phyloP scores from a whole-genome alignment of 208 protist species.

The Phytomonas sp. region DNA sequence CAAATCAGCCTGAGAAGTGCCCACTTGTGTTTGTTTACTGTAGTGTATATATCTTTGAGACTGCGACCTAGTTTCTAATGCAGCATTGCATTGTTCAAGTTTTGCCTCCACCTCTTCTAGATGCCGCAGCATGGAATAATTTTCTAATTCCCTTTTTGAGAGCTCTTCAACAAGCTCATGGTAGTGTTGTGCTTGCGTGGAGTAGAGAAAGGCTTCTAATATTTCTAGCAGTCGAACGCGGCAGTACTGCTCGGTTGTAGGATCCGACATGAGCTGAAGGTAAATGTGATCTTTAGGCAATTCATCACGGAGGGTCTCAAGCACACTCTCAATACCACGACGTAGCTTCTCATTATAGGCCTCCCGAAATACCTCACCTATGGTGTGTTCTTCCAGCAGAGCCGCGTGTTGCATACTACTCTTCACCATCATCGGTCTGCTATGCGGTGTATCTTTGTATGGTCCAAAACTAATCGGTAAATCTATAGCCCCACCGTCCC shows the following conservation, averaged over 20 bases:
- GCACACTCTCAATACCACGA: conserved; percentile 44
- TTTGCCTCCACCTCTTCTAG: conserved; percentile 29
- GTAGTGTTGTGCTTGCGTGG: conserved; percentile 63
- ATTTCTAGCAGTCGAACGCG: conserved; percentile 66
- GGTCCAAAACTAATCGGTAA: too few species aligned
- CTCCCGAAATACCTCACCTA: conserved; percentile 26
- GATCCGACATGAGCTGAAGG: conserved; percentile 61
- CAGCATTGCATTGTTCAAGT: conserved; percentile 3
- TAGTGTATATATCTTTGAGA: not conserved
- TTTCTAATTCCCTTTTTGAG: conserved; percentile 38
- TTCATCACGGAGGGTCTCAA: conserved; percentile 39
- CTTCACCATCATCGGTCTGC: not conserved
- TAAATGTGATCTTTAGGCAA: conserved; percentile 72
- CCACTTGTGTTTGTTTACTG: conserved; percentile 4
- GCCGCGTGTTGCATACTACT: not conserved
- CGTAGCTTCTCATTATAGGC: conserved; percentile 72
- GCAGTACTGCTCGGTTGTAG: conserved; percentile 57
- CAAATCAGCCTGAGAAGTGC: conserved; percentile 3
- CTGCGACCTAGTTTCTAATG: conserved; percentile 5
- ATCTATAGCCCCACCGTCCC: too few species aligned
- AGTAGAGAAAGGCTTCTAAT: conserved; percentile 72
- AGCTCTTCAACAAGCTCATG: conserved; percentile 66
- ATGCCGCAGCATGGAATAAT: conserved; percentile 20
- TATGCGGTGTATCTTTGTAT: not conserved
- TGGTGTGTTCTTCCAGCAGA: conserved; percentile 8